Conservation (phyloP, 2,329 filamentous ascomycete species). For the Dactylonectria macrodidyma region DNA sequence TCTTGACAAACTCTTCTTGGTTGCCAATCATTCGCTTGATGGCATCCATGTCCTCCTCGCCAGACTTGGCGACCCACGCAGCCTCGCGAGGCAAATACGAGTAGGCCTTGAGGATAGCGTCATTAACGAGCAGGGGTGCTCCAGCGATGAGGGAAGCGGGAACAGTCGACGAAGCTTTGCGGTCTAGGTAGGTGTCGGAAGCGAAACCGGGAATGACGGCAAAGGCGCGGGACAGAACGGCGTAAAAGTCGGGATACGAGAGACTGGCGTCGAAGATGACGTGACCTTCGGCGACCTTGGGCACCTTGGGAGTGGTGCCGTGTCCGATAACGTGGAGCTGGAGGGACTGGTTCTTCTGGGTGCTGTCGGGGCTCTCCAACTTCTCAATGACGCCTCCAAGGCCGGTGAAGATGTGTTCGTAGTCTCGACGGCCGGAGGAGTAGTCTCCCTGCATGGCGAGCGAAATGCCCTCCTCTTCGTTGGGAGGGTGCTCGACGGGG, state of each 20-base stretch:
- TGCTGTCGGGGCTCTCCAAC: constrained; percentile 28
- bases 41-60: constrained; percentile 48
- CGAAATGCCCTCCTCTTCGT: constrained; percentile 35
- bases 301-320: constrained; percentile 43
- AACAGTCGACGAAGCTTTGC: constrained; percentile 49
- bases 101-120: constrained; percentile 45
- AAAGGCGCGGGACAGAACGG: constrained; percentile 39
- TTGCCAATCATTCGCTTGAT: constrained; percentile 44
- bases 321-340: constrained; percentile 47
- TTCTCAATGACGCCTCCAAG: constrained; percentile 43
- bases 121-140: constrained; percentile 44
- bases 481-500: constrained; percentile 39
- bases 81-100: constrained; percentile 45
- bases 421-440: constrained; percentile 46
- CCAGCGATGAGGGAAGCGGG: constrained; percentile 48
- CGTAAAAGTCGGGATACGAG: constrained; percentile 49
- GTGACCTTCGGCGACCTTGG: constrained; percentile 38
- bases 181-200: constrained; percentile 46
- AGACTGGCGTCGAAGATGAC: constrained; percentile 45
- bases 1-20: constrained; percentile 39
- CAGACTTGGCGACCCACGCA: constrained; percentile 42
- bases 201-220: constrained; percentile 46
- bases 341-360: constrained; percentile 34
- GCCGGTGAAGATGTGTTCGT: constrained; percentile 45
- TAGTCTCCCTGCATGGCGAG: constrained; percentile 50